Evolutionary conservation across 306 rosid genomes (phyloP).

Genomic region (Cicer yamashitae): DNA sequence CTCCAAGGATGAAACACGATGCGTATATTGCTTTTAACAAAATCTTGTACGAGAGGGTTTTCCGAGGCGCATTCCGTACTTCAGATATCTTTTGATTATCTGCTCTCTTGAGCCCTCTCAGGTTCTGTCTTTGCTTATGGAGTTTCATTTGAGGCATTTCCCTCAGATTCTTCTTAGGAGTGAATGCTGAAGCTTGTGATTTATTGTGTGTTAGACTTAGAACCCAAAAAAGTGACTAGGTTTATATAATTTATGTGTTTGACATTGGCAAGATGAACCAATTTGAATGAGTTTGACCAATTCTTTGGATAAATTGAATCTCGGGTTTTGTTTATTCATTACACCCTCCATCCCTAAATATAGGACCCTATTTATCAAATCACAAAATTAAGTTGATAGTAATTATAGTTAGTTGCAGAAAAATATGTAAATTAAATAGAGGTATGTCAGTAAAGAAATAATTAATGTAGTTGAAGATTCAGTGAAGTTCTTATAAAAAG

Average conservation of each 20-base stretch:
- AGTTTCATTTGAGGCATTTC: conserved; percentile 49
- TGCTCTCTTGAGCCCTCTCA: conserved; percentile 49
- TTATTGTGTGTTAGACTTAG: conserved; percentile 42
- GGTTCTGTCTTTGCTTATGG: conserved; percentile 51
- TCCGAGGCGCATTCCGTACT: conserved; percentile 51
- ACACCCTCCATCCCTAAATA: no score
- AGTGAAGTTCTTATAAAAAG: no score
- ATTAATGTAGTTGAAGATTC: no score
- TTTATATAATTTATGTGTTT: conserved; percentile 40
- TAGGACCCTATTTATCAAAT: no score
- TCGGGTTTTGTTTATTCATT: conserved; percentile 9
- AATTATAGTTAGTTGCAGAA: no score
- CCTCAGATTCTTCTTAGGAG: conserved; percentile 44
- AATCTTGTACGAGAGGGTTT: conserved; percentile 47
- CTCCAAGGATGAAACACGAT: conserved; percentile 41
- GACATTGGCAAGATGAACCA: conserved; percentile 31
- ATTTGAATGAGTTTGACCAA: conserved; percentile 33
- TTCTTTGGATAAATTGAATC: conserved; percentile 39
- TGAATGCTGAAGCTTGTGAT: conserved; percentile 43
- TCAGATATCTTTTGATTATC: conserved; percentile 49
- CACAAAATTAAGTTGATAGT: no score
- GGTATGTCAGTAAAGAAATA: no score
- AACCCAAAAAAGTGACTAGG: conserved; percentile 30
- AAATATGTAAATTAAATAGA: no score
- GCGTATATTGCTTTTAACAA: conserved; percentile 51